phyloP scores from a whole-genome alignment of 768 basidiomycete genomes.

The Strobilomyces confusus region DNA sequence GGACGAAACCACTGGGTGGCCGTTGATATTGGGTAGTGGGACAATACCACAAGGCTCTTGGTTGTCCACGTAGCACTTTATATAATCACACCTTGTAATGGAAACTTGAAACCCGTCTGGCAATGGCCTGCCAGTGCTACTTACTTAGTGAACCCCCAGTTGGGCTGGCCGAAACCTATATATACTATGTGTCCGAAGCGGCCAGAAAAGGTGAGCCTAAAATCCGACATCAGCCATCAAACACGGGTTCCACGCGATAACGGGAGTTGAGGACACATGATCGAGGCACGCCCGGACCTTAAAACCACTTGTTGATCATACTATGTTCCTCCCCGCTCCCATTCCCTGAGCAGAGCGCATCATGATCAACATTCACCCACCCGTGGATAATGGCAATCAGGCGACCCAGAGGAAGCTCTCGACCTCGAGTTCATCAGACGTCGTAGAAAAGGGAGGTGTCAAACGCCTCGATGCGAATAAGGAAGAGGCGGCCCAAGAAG shows the following conservation, averaged over 20 bases:
- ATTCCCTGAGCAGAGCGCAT: neutral
- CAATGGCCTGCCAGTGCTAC: too few relatives aligned
- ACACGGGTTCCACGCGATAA: constrained; percentile 4
- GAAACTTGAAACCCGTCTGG: too few relatives aligned
- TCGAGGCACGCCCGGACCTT: neutral
- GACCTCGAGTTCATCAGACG: constrained; percentile 11
- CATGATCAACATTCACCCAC: constrained; percentile 18
- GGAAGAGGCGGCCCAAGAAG: neutral
- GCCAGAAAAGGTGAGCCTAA: neutral
- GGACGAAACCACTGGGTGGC: neutral
- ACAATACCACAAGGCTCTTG: too few relatives aligned
- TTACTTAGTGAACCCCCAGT: too few relatives aligned
- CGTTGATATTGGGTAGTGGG: neutral
- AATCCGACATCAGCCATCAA: too few relatives aligned
- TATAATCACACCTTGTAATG: too few relatives aligned
- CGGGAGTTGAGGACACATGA: neutral
- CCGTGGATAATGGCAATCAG: constrained; percentile 1
- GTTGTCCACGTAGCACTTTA: too few relatives aligned
- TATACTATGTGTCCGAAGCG: too few relatives aligned
- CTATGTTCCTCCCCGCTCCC: neutral
- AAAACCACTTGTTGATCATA: neutral
- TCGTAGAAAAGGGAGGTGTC: constrained; percentile 18
- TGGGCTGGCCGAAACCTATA: too few relatives aligned
- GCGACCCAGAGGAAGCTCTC: constrained; percentile 21
- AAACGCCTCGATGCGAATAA: constrained; percentile 12